Conservation (phyloP, 306 rosid genomes). For the Glycine tomentella region DNA sequence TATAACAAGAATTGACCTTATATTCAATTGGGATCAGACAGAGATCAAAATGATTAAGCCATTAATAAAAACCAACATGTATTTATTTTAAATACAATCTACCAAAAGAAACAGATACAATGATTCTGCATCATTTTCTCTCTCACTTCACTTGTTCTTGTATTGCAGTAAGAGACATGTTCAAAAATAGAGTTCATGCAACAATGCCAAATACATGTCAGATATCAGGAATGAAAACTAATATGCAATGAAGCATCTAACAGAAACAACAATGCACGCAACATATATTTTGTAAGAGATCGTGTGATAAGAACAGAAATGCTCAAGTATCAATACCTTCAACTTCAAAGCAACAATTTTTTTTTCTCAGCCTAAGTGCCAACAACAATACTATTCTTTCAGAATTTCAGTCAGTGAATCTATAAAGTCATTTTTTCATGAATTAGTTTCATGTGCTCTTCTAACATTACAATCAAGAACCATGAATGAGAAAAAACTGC, state of each 20-base stretch:
- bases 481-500: slow-evolving; percentile 5
- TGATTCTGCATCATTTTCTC: background rate
- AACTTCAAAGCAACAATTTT: slow-evolving; percentile 28
- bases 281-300: background rate
- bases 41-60: too few relatives aligned
- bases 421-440: background rate
- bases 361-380: background rate
- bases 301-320: background rate
- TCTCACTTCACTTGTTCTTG: background rate
- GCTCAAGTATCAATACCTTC: slow-evolving; percentile 25
- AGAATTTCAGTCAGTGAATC: background rate
- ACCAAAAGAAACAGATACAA: background rate
- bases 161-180: background rate
- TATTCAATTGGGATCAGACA: too few relatives aligned
- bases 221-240: background rate
- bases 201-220: background rate
- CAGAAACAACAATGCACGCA: background rate
- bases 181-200: too few relatives aligned
- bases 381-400: background rate
- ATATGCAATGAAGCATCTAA: slow-evolving; percentile 27
- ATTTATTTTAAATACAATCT: slow-evolving; percentile 7
- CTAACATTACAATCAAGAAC: slow-evolving; percentile 13
- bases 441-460: background rate
- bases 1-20: slow-evolving; percentile 9
- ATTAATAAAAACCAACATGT: too few relatives aligned